These are phyloP conservation scores for Cystoisospora suis DNA, from an alignment of 169 alveolate genomes.

Conservation along the genomic window DNA sequence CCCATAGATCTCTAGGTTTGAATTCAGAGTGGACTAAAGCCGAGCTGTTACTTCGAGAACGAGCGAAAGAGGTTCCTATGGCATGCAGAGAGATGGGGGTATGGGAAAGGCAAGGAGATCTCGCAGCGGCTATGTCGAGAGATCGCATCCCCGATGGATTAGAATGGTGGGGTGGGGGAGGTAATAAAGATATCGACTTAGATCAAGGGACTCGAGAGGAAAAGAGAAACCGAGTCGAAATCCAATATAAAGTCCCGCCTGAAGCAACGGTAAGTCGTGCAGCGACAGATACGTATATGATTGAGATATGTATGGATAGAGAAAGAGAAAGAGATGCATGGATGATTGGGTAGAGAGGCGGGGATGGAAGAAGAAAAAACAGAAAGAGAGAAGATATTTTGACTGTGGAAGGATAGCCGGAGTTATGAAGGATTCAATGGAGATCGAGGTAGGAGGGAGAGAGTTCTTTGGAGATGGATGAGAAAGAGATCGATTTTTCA, in stretches of 20 bases:
- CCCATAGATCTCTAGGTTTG: neutral
- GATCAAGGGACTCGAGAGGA: neutral
- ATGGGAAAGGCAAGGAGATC: neutral
- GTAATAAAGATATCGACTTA: slow-evolving; percentile 9
- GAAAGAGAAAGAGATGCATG: too few relatives aligned
- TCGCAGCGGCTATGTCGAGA: neutral
- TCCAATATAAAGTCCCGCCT: slow-evolving; percentile 8
- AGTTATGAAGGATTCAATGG: too few relatives aligned
- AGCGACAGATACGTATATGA: neutral
- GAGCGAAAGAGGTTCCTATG: neutral
- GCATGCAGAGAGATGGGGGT: neutral
- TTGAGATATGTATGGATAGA: too few relatives aligned
- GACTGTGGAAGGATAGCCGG: too few relatives aligned
- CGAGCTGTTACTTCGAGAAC: neutral
- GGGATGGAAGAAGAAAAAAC: neutral
- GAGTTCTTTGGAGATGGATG: too few relatives aligned
- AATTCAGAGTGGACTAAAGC: neutral
- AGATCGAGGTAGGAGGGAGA: too few relatives aligned
- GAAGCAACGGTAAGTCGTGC: neutral
- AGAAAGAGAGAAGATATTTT: neutral
- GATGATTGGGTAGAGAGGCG: too few relatives aligned
- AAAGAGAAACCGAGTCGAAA: neutral
- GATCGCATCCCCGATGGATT: neutral
- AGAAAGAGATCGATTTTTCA: too few relatives aligned
- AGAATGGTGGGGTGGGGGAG: slow-evolving; percentile 35